Base-by-base conservation (phyloP, 1,284 basidiomycete genomes). In the Cystobasidium sp. region DNA sequence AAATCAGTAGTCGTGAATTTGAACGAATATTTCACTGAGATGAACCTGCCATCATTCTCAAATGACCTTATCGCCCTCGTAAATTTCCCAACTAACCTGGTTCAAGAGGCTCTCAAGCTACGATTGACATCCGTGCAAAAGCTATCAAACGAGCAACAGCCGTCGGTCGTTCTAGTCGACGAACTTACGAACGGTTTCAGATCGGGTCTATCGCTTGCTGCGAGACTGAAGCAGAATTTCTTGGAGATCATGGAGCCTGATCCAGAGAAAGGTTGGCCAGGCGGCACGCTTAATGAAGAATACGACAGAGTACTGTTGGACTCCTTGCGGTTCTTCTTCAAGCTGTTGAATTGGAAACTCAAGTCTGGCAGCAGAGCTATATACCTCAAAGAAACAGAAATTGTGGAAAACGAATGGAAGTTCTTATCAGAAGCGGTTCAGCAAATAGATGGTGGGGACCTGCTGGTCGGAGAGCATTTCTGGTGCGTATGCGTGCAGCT, bases 341-440 rank as follows among this genome's bases (percentile, higher is more conserved):
- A 89, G 80, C 85, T 99, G 44, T 89, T 99, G 41, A 93, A 97
- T 79, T 94, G 91, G 90, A 97, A 97, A 82, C 86, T 99, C 68
- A 96, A 96, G 83, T 92, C 91, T 76, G 92, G 91, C n/a, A 87
- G 88, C 73, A 94, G 92, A 81, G 91, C 91, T 31, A 91, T 95
- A 67, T 93, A 96, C 83, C 97, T 97, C 85, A 96, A 97, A 80
- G 96, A 99, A 84, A 97, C 95, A 0, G 97, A 99, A 81, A 89
- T 98, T 31, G 87, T 99, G 43, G 97, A 99, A 82, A 91, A 91
- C 24, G 95, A 99, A 79, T 97, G 95, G 93, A 89, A 91, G 53
- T 97, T 97, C 55, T 89, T 99, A 82, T 94, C 93, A 79, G 92
- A 93, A 80, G 94, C 97, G 55, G 94, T 94, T 67, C 86, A 94